Percentiles rank a stretch among this genome's conserved stretches.
phyloP scores from a whole-genome alignment of 139 green algal species.

The Mesotaenium endlicherianum region DNA sequence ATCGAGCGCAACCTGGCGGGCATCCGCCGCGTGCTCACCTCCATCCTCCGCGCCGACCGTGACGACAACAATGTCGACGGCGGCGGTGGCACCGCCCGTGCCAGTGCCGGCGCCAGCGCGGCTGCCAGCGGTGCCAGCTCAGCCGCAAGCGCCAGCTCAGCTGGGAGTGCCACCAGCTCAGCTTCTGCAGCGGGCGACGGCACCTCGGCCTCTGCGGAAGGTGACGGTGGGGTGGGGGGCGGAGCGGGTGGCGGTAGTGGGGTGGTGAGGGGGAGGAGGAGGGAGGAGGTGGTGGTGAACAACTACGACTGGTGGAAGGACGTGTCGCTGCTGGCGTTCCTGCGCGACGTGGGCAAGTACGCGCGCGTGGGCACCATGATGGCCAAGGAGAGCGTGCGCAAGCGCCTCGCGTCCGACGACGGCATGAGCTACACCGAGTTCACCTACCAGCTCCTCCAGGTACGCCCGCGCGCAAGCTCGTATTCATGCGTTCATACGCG shows the following conservation, averaged over 20 bases:
- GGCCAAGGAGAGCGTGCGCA: slow-evolving; percentile 87
- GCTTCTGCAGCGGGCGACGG: too few relatives aligned
- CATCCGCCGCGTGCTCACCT: slow-evolving; percentile 15
- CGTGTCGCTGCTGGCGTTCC: slow-evolving; percentile 87
- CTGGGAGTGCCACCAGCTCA: too few relatives aligned
- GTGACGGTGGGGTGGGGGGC: too few relatives aligned
- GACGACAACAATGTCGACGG: neutral
- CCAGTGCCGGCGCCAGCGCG: too few relatives aligned
- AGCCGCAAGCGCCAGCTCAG: too few relatives aligned
- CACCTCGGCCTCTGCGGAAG: too few relatives aligned
- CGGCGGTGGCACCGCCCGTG: neutral
- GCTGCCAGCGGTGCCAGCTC: too few relatives aligned
- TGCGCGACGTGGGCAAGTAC: slow-evolving; percentile 90
- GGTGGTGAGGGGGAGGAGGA: neutral
- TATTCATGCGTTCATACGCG: neutral
- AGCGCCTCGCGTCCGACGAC: slow-evolving; percentile 78
- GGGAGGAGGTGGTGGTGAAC: slow-evolving; percentile 36
- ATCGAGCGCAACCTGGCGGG: slow-evolving; percentile 78
- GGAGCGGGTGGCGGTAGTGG: too few relatives aligned
- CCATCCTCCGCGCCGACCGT: neutral
- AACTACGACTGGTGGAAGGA: slow-evolving; percentile 57
- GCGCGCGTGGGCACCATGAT: slow-evolving; percentile 93
- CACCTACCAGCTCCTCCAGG: slow-evolving; percentile 96
- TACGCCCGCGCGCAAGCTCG: neutral
- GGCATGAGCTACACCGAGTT: slow-evolving; percentile 75